Evolutionary conservation across 169 alveolate genomes (phyloP).

Genomic region (Fabrea salina): DNA sequence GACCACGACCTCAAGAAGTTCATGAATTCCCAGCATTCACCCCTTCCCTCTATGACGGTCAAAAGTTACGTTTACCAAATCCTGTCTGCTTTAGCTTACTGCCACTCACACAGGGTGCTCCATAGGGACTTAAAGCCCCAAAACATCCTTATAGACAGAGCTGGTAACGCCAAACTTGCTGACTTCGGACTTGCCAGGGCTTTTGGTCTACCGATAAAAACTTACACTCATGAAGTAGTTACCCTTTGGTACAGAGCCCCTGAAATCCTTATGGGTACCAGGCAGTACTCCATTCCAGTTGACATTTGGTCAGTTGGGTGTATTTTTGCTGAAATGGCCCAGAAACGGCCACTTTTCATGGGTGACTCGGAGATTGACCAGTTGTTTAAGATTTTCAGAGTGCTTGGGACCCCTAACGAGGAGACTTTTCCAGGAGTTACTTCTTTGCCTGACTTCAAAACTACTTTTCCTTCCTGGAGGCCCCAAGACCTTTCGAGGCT

Average conservation of each 20-base stretch:
- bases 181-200: conserved; percentile 89
- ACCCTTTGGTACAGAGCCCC: conserved; percentile 99
- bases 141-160: conserved; percentile 76
- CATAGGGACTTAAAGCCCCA: conserved; percentile 91
- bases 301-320: conserved; percentile 99
- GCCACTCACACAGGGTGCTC: conserved; percentile 87
- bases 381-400: conserved; percentile 93
- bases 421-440: conserved; percentile 91
- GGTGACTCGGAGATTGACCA: conserved; percentile 96
- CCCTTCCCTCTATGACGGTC: conserved; percentile 35
- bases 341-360: conserved; percentile 93
- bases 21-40: conserved; percentile 39
- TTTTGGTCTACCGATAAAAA: conserved; percentile 83
- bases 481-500: not conserved
- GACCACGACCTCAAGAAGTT: conserved; percentile 75
- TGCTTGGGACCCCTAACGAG: conserved; percentile 95
- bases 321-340: conserved; percentile 96
- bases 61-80: conserved; percentile 74
- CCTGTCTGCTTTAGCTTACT: conserved; percentile 75
- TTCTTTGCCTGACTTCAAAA: conserved; percentile 92
- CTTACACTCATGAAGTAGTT: conserved; percentile 92
- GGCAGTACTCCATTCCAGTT: conserved; percentile 97
- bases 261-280: conserved; percentile 98
- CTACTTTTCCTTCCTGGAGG: conserved; percentile 57
- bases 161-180: conserved; percentile 75